Percentiles rank a stretch among this genome's conserved stretches.
Conservation (phyloP, 345 rosid species). For the Carallia pectinifolia region DNA sequence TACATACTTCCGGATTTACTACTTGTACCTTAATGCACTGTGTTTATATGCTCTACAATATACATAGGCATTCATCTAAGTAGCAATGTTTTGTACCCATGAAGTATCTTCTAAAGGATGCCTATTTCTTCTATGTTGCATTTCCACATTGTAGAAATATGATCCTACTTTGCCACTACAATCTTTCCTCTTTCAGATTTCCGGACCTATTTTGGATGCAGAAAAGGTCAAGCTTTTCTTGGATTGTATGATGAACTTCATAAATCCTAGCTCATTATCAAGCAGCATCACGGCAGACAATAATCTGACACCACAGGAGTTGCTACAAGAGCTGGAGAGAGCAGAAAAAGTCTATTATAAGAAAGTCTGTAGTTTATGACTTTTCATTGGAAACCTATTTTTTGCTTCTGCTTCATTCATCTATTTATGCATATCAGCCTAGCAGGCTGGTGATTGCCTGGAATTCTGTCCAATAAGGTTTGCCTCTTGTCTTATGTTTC, state of each 20-base stretch:
- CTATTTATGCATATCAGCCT: too few species aligned
- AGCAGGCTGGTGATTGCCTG: too few species aligned
- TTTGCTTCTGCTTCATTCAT: not conserved
- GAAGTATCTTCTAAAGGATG: too few species aligned
- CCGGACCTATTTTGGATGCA: slow-evolving; percentile 8
- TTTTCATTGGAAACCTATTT: not conserved
- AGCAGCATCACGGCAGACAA: not conserved
- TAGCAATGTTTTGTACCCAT: too few species aligned
- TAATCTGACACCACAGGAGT: too few species aligned
- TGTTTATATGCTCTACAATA: too few species aligned
- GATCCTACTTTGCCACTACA: not conserved
- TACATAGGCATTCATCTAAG: too few species aligned
- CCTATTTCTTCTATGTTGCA: too few species aligned
- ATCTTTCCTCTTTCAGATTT: slow-evolving; percentile 11
- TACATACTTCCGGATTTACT: too few species aligned
- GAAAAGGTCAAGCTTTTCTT: slow-evolving; percentile 7
- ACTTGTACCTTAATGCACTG: too few species aligned
- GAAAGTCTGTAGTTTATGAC: not conserved
- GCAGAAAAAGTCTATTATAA: slow-evolving; percentile 1
- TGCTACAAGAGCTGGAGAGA: not conserved
- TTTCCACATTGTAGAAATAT: not conserved
- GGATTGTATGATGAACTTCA: not conserved
- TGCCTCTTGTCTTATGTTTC: not conserved
- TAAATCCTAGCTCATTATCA: not conserved
- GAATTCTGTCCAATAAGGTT: too few species aligned